Conservation (phyloP, 202 grass and related monocot species). For the Schoenoplectus triqueter region DNA sequence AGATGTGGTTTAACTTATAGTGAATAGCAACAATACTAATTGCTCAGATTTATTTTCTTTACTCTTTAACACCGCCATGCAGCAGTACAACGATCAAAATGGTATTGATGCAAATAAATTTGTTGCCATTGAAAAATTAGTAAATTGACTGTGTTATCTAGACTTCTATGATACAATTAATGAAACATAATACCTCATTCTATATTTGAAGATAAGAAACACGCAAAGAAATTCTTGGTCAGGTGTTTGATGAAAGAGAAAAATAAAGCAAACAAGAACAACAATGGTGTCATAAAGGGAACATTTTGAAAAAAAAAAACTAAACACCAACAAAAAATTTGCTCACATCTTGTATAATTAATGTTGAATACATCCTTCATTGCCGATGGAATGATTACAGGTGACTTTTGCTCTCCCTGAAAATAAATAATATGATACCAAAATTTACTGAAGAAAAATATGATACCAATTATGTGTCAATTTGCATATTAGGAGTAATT, state of each 20-base stretch:
- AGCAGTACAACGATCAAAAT: conserved; percentile 35
- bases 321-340: conserved; percentile 34
- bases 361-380: conserved; percentile 95
- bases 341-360: conserved; percentile 96
- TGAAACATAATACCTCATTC: conserved; percentile 76
- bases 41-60: conserved; percentile 4
- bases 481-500: conserved; percentile 29
- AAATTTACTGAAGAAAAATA: conserved; percentile 28
- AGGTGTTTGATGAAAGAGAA: conserved; percentile 69
- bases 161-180: conserved; percentile 16
- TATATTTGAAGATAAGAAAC: conserved; percentile 99
- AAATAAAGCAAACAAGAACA: conserved; percentile 25
- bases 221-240: conserved; percentile 96
- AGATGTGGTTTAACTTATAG: not conserved
- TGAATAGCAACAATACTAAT: conserved; percentile 40
- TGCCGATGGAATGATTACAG: conserved; percentile 94
- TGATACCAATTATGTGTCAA: conserved; percentile 16
- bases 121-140: not conserved
- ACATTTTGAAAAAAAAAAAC: conserved; percentile 2
- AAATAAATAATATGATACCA: conserved; percentile 38
- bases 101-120: conserved; percentile 2
- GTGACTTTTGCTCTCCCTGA: conserved; percentile 95
- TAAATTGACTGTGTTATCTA: not conserved
- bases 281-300: conserved; percentile 42
- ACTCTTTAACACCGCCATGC: conserved; percentile 18